These are phyloP conservation scores for Fusarium chlamydosporum DNA, from an alignment of 2,329 filamentous ascomycete species.

Conservation along the genomic window DNA sequence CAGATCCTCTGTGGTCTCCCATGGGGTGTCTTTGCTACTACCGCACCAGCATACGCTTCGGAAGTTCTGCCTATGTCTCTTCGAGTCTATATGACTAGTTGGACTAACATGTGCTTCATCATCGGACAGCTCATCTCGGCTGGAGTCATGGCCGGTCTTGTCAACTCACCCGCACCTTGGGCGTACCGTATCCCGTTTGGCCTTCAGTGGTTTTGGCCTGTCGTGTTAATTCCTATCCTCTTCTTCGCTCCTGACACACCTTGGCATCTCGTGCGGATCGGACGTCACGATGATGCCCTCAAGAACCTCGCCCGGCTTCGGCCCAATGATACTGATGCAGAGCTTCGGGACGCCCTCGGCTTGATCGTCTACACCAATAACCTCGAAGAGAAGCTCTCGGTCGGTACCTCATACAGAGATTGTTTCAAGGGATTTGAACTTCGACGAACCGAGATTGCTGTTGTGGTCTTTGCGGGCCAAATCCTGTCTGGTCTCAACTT, in stretches of 20 bases:
- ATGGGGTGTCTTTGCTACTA: conserved; percentile 62
- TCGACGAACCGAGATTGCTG: conserved; percentile 57
- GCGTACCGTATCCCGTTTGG: conserved; percentile 64
- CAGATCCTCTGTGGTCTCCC: conserved; percentile 63
- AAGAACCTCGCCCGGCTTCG: conserved; percentile 54
- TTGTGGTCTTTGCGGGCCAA: conserved; percentile 56
- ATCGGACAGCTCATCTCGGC: conserved; percentile 63
- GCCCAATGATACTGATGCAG: conserved; percentile 45
- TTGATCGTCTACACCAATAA: conserved; percentile 61
- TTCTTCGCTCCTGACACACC: conserved; percentile 64
- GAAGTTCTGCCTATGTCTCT: conserved; percentile 59
- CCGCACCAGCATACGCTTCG: conserved; percentile 63
- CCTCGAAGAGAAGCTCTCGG: conserved; percentile 55
- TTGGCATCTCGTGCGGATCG: conserved; percentile 59
- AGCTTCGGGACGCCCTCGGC: conserved; percentile 57
- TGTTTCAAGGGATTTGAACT: conserved; percentile 61
- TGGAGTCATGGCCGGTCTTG: conserved; percentile 48
- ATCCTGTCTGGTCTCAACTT: conserved; percentile 56
- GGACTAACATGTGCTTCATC: conserved; percentile 63
- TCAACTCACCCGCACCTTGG: conserved; percentile 56
- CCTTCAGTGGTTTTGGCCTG: conserved; percentile 65
- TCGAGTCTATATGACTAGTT: conserved; percentile 61
- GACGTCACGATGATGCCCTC: conserved; percentile 54
- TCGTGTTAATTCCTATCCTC: conserved; percentile 57
- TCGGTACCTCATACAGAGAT: conserved; percentile 59